Base-by-base conservation (phyloP, 176 grass and related monocot genomes). In the Bolboschoenus planiculmis region DNA sequence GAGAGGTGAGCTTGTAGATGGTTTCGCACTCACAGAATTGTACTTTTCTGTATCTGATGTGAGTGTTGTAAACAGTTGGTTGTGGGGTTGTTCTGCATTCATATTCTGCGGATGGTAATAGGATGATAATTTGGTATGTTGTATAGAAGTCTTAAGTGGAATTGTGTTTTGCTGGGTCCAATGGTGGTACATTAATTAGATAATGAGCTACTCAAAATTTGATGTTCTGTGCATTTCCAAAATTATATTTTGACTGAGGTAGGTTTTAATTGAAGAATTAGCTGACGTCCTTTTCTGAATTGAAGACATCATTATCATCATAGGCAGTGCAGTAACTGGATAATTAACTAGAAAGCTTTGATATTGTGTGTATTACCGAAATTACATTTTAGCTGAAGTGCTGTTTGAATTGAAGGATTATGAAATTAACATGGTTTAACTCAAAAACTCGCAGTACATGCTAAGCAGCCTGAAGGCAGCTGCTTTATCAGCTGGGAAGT, bases 391-490 rank as follows among this genome's bases (percentile, higher is more conserved):
- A 43, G 43, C 13, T 18, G 56, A 13, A 42, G n/a, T 59, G 42
- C 31, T 13, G 21, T 35, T 37, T 57, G 35, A 39, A 47, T 46
- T 63, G 9, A 62, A 48, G 7, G 65, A 30, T n/a, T 39, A 40
- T 55, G 53, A 60, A 60, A 39, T 62, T 62, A 48, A 40, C 57
- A 47, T 81, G 26, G 36, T 7, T 29, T 35, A n/a, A n/a, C n/a
- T 33, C 7, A 30, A 62, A 9, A 39, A 65, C 16, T 7, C 43
- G 37, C 86, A 92, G 91, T 88, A 89, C 55, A 93, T 91, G 91
- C 81, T 58, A 3, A 83, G 60, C 81, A 86, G 85, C 81, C 83
- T 96, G 7, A 89, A 80, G 85, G 89, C 47, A 10, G 89, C 93
- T 0, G 90, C 93, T 29, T 71, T 79, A 82, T 79, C 75, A 20